Evolutionary conservation across 768 basidiomycete genomes (phyloP), one percentile per base, ranked within the genome.

Genomic region (Lentinus tigrinus): DNA sequence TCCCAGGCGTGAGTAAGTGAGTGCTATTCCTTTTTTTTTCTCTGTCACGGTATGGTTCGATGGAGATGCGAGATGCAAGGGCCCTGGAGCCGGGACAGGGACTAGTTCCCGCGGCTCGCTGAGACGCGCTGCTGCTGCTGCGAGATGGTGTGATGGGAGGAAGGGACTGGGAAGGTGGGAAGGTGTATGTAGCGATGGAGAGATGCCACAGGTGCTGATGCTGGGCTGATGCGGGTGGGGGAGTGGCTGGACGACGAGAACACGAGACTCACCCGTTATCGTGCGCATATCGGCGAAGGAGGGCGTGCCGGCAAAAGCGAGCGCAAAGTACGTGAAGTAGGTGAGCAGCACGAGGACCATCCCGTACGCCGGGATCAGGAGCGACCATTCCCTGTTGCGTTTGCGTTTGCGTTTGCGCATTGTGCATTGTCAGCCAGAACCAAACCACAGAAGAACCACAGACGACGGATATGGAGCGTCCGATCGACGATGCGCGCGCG

Each of bases 321-420:
- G 75, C 7, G 89, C 81, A 63, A 87, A 87, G 68, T 95, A 94
- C 6, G 80, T 77, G 66, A 85, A 80, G 70, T 94, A 95, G 6
- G 91, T 88, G 58, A 89, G 78, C 52, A 94, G 80, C 52, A 85
- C 81, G 10, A 86, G 62, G 49, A 93, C 74, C 52, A 91, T 75
- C 11, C 88, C 80, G 75, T 88, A 95, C 4, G 93, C 82, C 26
- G 93, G 93, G 17, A 94, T 66, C 19, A 94, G 81, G 26, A 95
- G 65, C 26, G 91, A 82, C 93, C 93, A 95, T 77, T 95, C 91
- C 19, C 93, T 94, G 61, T 17, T 6, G 43, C 40, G 24, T n/a
- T n/a, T n/a, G n/a, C n/a, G n/a, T n/a, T n/a, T n/a, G n/a, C n/a
- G n/a, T n/a, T n/a, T n/a, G n/a, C n/a, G n/a, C n/a, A n/a, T n/a